phyloP scores from a whole-genome alignment of 2,329 filamentous ascomycete species.

The Lizonia empirigonia region DNA sequence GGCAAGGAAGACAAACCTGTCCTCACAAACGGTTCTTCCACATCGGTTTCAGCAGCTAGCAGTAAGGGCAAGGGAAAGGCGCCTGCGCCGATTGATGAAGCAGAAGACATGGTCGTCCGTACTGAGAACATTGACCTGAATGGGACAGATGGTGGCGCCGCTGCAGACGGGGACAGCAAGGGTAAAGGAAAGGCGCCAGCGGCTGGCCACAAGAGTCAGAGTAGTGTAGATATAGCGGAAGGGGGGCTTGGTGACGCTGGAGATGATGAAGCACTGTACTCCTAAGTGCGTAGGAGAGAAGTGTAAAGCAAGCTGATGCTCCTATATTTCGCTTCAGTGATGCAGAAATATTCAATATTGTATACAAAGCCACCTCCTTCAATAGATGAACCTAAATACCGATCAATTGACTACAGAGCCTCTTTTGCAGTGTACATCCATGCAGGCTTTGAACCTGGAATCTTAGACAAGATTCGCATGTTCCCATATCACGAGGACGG shows the following conservation, averaged over 20 bases:
- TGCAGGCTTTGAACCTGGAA: too few relatives aligned
- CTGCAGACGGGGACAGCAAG: constrained; percentile 13
- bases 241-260: constrained; percentile 49
- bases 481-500: too few relatives aligned
- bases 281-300: constrained; percentile 4
- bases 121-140: constrained; percentile 47
- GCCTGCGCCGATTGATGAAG: constrained; percentile 29
- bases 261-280: constrained; percentile 53
- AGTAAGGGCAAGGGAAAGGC: constrained; percentile 41
- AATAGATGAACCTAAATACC: too few relatives aligned
- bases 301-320: too few relatives aligned
- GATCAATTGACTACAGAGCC: too few relatives aligned
- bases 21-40: not conserved
- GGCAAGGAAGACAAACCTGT: constrained; percentile 49
- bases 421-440: too few relatives aligned
- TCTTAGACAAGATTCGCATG: too few relatives aligned
- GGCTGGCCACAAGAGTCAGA: constrained; percentile 40
- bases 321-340: too few relatives aligned
- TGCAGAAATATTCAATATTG: too few relatives aligned
- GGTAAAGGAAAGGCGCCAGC: constrained; percentile 46
- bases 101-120: constrained; percentile 50
- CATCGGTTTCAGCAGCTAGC: not conserved
- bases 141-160: not conserved
- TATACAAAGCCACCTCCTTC: too few relatives aligned
- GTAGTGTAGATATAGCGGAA: constrained; percentile 43